Percentiles rank a stretch among this genome's conserved stretches.
phyloP scores from a whole-genome alignment of 2,329 filamentous ascomycete species.

The Xylariaceae sp. region DNA sequence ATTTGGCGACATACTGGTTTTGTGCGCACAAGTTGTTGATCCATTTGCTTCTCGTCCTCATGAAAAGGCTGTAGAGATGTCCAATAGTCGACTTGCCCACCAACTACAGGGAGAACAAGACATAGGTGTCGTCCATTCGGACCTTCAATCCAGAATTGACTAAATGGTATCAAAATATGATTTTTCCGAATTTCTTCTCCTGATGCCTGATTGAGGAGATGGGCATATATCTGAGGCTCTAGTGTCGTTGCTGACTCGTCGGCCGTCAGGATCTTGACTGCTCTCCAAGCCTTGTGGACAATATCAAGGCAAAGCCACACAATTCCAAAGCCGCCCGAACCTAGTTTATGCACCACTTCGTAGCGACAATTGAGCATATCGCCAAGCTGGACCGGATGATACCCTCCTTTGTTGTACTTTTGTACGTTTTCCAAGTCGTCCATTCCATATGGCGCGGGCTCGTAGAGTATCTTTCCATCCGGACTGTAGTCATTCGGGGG shows the following conservation, averaged over 20 bases:
- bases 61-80: neutral
- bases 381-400: slow-evolving; percentile 16
- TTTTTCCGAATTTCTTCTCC: neutral
- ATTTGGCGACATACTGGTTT: neutral
- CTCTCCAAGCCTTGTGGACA: slow-evolving; percentile 11
- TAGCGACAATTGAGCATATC: slow-evolving; percentile 12
- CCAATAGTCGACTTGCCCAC: slow-evolving; percentile 7
- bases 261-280: slow-evolving; percentile 19
- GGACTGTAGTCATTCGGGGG: too few relatives aligned
- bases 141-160: slow-evolving; percentile 17
- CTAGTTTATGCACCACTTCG: slow-evolving; percentile 20
- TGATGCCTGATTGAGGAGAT: neutral
- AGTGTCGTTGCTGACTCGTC: neutral
- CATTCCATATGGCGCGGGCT: neutral
- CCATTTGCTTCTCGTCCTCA: too few relatives aligned
- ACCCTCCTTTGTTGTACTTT: slow-evolving; percentile 16
- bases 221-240: slow-evolving; percentile 7
- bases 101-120: slow-evolving; percentile 13
- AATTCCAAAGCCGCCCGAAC: slow-evolving; percentile 10
- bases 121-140: slow-evolving; percentile 21
- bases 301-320: slow-evolving; percentile 22
- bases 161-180: slow-evolving; percentile 11
- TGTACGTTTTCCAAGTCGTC: slow-evolving; percentile 10
- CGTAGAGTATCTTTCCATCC: too few relatives aligned
- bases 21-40: neutral